phyloP scores from a whole-genome alignment of 768 basidiomycete species.

The Amanita fuliginea region DNA sequence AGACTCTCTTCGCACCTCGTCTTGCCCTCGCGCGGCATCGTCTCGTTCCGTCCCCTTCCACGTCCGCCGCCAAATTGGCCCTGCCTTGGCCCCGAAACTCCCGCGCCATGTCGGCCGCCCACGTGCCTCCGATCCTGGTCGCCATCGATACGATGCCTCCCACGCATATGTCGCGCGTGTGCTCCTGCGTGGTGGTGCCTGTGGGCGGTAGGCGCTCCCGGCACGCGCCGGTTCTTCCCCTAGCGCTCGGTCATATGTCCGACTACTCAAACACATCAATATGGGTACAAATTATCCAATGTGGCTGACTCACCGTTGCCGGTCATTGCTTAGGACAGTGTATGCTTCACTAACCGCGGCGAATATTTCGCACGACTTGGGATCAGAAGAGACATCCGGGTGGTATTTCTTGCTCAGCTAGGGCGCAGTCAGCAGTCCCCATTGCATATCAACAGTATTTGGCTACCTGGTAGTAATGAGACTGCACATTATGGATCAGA shows the following conservation, averaged over 20 bases:
- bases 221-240: slow-evolving; percentile 15
- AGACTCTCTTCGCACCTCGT: slow-evolving; percentile 18
- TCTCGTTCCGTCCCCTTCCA: slow-evolving; percentile 7
- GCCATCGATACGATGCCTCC: slow-evolving; percentile 18
- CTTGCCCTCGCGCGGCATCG: slow-evolving; percentile 11
- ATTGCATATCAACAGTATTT: neutral
- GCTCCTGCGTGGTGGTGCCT: slow-evolving; percentile 16
- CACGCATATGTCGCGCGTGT: slow-evolving; percentile 30
- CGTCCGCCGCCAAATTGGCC: neutral
- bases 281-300: neutral
- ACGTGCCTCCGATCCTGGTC: slow-evolving; percentile 14
- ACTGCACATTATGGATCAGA: slow-evolving; percentile 14
- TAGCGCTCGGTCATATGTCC: slow-evolving; percentile 33
- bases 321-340: slow-evolving; percentile 30
- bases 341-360: slow-evolving; percentile 33
- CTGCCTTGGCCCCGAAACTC: neutral
- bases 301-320: slow-evolving; percentile 22
- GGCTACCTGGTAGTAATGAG: slow-evolving; percentile 30
- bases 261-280: slow-evolving; percentile 14
- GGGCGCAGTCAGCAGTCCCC: neutral
- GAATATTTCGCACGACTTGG: slow-evolving; percentile 26
- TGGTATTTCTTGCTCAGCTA: slow-evolving; percentile 38
- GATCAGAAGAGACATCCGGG: slow-evolving; percentile 36
- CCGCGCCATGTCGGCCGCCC: slow-evolving; percentile 8
- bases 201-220: slow-evolving; percentile 7